Evolutionary conservation across 352 stramenopile species (phyloP).

Genomic region (Phytophthora cactorum): DNA sequence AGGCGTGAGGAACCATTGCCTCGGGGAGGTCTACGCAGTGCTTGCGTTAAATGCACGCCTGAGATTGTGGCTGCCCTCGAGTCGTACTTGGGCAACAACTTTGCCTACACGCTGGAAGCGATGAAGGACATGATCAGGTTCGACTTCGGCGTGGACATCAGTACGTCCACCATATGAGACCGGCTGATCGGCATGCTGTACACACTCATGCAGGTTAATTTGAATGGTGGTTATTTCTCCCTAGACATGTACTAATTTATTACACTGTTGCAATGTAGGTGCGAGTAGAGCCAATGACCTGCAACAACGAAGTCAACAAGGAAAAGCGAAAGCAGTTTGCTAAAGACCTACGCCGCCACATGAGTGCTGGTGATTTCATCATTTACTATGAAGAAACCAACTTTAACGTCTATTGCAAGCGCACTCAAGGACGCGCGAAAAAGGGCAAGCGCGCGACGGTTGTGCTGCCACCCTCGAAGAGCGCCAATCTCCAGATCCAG

Average conservation of each 20-base stretch:
- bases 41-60: too few species aligned
- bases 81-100: not conserved
- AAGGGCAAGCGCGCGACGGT: not conserved
- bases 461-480: too few species aligned
- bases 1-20: too few species aligned
- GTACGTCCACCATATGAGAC: not conserved
- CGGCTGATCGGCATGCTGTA: not conserved
- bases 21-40: too few species aligned
- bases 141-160: not conserved
- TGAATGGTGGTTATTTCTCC: too few species aligned
- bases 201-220: not conserved
- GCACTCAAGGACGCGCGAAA: not conserved
- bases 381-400: not conserved
- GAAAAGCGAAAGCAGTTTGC: not conserved
- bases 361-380: not conserved
- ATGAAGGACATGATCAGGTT: not conserved
- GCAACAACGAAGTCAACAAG: not conserved
- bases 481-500: too few species aligned
- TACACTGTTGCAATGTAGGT: not conserved
- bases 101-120: not conserved
- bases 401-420: not conserved
- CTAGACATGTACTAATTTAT: too few species aligned
- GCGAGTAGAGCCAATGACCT: not conserved
- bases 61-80: too few species aligned
- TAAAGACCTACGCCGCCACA: not conserved